Percentiles rank a stretch among this genome's conserved stretches.
phyloP scores from a whole-genome alignment of 768 basidiomycete genomes.

The Panaeolus cyanescens region DNA sequence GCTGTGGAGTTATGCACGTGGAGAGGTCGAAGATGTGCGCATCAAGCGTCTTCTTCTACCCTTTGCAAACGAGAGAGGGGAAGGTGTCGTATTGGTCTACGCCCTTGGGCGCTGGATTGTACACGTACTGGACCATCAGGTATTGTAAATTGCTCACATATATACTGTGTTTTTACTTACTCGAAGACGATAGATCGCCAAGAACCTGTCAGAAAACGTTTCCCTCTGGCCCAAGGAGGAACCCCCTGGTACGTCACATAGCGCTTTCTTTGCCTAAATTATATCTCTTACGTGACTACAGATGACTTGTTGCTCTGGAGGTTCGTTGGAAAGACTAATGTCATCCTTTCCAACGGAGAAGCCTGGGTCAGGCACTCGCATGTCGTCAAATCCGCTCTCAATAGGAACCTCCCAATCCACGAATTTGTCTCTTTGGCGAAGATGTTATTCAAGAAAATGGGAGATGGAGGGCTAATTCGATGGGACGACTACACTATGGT shows the following conservation, averaged over 20 bases:
- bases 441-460: slow-evolving; percentile 33
- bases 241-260: too few species aligned
- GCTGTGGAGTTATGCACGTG: slow-evolving; percentile 36
- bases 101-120: slow-evolving; percentile 42
- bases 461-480: slow-evolving; percentile 25
- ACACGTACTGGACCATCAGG: slow-evolving; percentile 38
- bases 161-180: background rate
- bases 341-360: slow-evolving; percentile 39
- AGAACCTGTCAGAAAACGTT: slow-evolving; percentile 24
- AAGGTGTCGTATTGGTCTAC: slow-evolving; percentile 38
- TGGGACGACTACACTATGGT: slow-evolving; percentile 29
- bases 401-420: slow-evolving; percentile 29
- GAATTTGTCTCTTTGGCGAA: too few species aligned
- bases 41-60: slow-evolving; percentile 34
- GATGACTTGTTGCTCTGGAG: slow-evolving; percentile 36
- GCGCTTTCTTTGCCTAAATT: too few species aligned
- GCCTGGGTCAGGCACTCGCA: slow-evolving; percentile 37
- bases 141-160: slow-evolving; percentile 12
- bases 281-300: too few species aligned
- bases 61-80: too few species aligned
- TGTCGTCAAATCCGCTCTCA: slow-evolving; percentile 34
- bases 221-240: slow-evolving; percentile 27
- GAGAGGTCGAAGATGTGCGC: slow-evolving; percentile 35
- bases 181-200: slow-evolving; percentile 25
- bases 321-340: slow-evolving; percentile 34